Evolutionary conservation across 2,329 filamentous ascomycete genomes (phyloP).

Genomic region (Elsinoe ampelina): DNA sequence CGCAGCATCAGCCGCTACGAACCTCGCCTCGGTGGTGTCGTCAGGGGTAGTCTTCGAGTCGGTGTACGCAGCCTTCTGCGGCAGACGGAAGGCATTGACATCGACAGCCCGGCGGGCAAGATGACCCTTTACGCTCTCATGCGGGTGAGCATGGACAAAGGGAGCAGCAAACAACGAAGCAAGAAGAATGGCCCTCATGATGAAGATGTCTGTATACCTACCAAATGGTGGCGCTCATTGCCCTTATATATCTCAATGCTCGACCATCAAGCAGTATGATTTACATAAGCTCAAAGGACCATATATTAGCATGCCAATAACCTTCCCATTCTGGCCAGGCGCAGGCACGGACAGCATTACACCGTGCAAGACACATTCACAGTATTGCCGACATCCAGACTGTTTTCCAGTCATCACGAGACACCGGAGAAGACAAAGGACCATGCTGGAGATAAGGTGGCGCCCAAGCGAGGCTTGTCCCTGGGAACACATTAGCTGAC

Average conservation of each 20-base stretch:
- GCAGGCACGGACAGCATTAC: not conserved
- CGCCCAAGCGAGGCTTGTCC: not conserved
- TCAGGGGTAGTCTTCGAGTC: conserved; percentile 18
- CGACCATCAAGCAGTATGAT: not conserved
- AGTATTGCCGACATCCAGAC: not conserved
- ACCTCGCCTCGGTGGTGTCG: conserved; percentile 18
- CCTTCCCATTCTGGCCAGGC: conserved; percentile 7
- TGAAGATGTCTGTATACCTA: not conserved
- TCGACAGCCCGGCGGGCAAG: conserved; percentile 22
- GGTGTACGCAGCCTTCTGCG: conserved; percentile 20
- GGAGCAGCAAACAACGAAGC: conserved; percentile 8
- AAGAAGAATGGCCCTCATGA: conserved; percentile 10
- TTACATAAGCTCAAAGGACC: not conserved
- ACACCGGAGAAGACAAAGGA: conserved; percentile 5
- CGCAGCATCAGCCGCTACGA: conserved; percentile 19
- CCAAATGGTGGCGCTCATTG: not conserved
- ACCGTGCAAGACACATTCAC: not conserved
- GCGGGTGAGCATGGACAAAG: conserved; percentile 1
- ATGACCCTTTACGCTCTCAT: not conserved
- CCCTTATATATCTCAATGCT: not conserved
- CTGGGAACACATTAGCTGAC: not conserved
- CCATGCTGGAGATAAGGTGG: conserved; percentile 7
- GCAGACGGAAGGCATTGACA: conserved; percentile 26
- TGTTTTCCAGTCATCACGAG: not conserved
- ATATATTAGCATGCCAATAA: not conserved